Base-by-base conservation (phyloP, 495 filamentous ascomycete genomes). In the Jackrogersella multiformis region DNA sequence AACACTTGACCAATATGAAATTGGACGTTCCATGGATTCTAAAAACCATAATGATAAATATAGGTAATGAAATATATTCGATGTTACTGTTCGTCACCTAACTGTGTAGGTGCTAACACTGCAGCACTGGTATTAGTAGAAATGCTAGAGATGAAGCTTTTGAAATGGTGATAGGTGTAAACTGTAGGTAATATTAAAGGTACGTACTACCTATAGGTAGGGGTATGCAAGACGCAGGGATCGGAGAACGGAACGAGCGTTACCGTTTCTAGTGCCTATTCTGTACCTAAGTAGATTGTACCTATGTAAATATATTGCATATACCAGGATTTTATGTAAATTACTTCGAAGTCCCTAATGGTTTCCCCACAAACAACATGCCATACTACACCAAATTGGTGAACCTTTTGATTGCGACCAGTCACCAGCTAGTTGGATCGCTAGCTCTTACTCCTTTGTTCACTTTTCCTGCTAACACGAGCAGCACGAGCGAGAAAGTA, bases 321-420 rank as follows among this genome's bases (percentile, higher is more conserved):
- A 36, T 65, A 65, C 20, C 38, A 9, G 32, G 56, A 38, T 39
- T 20, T 30, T 45, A 61, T 61, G 56, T 34, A 53, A 55, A 54
- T 60, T 57, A 46, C n/a, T n/a, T n/a, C n/a, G n/a, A n/a, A n/a
- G n/a, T n/a, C n/a, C n/a, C n/a, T n/a, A 51, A 38, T 44, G 26
- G 20, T 16, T 69, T 64, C 60, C 66, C 66, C 66, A 69, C 60
- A 64, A 60, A 64, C 34, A 58, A 69, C 66, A 55, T 69, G 66
- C 66, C 28, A 64, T 64, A 55, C 48, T 51, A 59, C 56, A 42
- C 60, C 56, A 60, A 69, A 60, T 56, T 59, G 48, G 53, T 55
- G 38, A 57, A 18, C 48, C 21, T 49, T 61, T 67, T 68, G 38
- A 63, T 63, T 68, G 46, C 46, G 53, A 49, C 59, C 52, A 59